These are phyloP conservation scores for Euphorbia tirucalli DNA, from an alignment of 345 rosid genomes.

Conservation along the genomic window DNA sequence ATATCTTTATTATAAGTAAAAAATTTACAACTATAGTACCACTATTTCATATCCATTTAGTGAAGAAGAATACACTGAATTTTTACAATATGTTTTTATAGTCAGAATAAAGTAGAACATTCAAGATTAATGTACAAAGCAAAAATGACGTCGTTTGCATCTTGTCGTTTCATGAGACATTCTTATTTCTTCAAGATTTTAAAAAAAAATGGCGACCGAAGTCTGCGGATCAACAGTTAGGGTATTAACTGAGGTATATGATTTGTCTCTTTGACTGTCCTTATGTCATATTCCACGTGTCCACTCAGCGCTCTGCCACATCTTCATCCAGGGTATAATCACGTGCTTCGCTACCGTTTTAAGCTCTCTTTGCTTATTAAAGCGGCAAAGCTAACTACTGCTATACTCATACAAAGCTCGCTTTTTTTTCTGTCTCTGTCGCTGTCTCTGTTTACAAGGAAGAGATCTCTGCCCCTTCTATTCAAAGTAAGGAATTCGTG, in stretches of 20 bases:
- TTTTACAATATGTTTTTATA: too few species aligned
- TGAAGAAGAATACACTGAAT: too few species aligned
- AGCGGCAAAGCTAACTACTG: conserved; percentile 51
- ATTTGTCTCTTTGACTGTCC: background rate
- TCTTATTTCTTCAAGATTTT: too few species aligned
- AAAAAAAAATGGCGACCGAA: background rate
- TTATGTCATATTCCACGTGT: conserved; percentile 11
- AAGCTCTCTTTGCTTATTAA: conserved; percentile 31
- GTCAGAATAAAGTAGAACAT: too few species aligned
- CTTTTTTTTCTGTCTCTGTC: background rate
- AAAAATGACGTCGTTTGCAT: too few species aligned
- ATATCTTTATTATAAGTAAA: too few species aligned
- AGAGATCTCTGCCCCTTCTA: conserved; percentile 46
- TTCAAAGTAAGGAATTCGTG: conserved; percentile 51
- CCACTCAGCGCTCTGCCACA: background rate
- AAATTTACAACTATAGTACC: too few species aligned
- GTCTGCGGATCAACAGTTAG: background rate
- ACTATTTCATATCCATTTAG: too few species aligned
- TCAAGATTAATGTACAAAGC: too few species aligned
- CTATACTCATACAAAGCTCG: conserved; percentile 5
- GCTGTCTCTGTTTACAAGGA: conserved; percentile 31
- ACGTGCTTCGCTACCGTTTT: conserved; percentile 13
- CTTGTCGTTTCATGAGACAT: too few species aligned
- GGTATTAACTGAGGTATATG: background rate
- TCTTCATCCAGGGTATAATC: conserved; percentile 8